Evolutionary conservation across 2,329 filamentous ascomycete genomes (phyloP).

Genomic region (Claviceps sorghi): DNA sequence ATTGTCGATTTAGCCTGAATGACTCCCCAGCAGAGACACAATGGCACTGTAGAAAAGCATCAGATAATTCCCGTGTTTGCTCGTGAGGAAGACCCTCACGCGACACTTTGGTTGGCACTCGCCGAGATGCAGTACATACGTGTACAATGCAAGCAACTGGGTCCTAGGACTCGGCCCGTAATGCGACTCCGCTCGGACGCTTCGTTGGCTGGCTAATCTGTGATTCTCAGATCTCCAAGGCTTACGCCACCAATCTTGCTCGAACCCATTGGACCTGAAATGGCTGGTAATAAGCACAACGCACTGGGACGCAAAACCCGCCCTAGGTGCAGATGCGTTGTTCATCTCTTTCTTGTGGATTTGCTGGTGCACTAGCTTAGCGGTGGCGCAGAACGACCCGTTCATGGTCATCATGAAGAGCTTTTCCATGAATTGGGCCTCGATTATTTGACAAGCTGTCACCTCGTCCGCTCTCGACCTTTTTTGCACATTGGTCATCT

Average conservation of each 20-base stretch:
- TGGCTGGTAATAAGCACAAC: neutral
- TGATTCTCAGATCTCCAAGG: neutral
- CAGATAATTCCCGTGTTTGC: neutral
- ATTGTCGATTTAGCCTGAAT: too few relatives aligned
- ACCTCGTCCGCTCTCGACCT: too few relatives aligned
- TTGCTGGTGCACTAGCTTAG: neutral
- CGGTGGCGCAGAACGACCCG: neutral
- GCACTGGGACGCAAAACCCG: too few relatives aligned
- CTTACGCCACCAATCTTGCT: neutral
- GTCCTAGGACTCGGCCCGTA: neutral
- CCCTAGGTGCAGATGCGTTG: neutral
- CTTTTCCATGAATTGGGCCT: neutral
- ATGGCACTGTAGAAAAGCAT: neutral
- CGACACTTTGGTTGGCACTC: neutral
- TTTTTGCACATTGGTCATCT: neutral
- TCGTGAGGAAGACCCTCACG: neutral
- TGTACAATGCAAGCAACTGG: neutral
- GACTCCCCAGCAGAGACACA: too few relatives aligned
- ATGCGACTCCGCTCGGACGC: neutral
- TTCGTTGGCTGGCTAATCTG: neutral
- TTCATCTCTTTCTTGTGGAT: neutral
- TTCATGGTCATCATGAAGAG: neutral
- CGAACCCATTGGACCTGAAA: neutral
- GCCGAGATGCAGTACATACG: neutral
- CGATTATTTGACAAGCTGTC: neutral